A percentile compares a stretch with the other conserved stretches of the same genome.
These are phyloP conservation scores for Orychophragmus violaceus DNA, from an alignment of 345 rosid genomes.

Conservation along the genomic window DNA sequence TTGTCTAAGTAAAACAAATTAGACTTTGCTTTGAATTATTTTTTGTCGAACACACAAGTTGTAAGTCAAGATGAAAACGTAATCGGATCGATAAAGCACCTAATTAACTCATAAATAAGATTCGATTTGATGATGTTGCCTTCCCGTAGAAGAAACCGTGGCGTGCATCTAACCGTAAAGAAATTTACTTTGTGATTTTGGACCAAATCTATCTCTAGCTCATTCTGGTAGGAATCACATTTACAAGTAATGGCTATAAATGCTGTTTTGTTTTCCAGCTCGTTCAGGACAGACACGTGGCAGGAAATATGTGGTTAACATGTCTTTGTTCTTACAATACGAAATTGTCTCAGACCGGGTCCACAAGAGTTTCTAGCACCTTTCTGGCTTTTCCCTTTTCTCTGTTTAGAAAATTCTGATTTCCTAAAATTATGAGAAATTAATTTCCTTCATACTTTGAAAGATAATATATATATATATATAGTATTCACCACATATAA, in stretches of 20 bases:
- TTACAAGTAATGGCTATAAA: background rate
- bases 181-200: background rate
- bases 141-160: slow-evolving; percentile 4
- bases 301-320: background rate
- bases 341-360: background rate
- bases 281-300: slow-evolving; percentile 17
- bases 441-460: background rate
- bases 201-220: slow-evolving; percentile 24
- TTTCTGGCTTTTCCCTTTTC: background rate
- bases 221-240: slow-evolving; percentile 10
- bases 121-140: background rate
- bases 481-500: background rate
- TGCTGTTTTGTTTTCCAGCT: background rate
- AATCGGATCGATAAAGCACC: background rate
- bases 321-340: slow-evolving; percentile 7
- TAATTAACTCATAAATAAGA: background rate
- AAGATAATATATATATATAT: background rate
- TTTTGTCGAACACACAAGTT: background rate
- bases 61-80: slow-evolving; percentile 10
- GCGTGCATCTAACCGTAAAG: slow-evolving; percentile 14
- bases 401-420: background rate
- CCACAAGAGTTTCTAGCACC: slow-evolving; percentile 24
- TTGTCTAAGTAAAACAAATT: background rate
- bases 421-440: background rate
- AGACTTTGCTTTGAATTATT: slow-evolving; percentile 10